A percentile compares a stretch with the other conserved stretches of the same genome.
Conservation (phyloP, 2,329 filamentous ascomycete species). For the Xylaria multiplex region DNA sequence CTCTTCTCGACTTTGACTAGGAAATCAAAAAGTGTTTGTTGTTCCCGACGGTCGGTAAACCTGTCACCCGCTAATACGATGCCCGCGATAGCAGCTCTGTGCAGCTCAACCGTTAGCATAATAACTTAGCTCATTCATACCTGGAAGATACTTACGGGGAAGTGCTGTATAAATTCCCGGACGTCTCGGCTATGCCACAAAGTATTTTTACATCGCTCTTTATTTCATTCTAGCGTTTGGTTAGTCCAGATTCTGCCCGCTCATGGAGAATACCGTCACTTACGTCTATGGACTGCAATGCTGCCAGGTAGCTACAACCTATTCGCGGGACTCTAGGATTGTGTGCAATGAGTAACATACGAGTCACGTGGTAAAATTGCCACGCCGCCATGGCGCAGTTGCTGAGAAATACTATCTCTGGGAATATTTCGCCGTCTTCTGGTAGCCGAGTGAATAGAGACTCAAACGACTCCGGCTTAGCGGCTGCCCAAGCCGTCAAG, state of each 20-base stretch:
- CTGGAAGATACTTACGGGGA: slow-evolving; percentile 4
- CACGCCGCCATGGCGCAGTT: slow-evolving; percentile 14
- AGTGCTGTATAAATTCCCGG: not conserved
- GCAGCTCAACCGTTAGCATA: not conserved
- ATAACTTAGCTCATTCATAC: too few relatives aligned
- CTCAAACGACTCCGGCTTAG: slow-evolving; percentile 9
- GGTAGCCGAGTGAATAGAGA: slow-evolving; percentile 3
- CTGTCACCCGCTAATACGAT: slow-evolving; percentile 9
- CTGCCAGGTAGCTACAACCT: slow-evolving; percentile 3
- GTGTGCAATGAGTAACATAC: slow-evolving; percentile 14
- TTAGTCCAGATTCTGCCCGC: not conserved
- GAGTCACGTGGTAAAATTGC: slow-evolving; percentile 15
- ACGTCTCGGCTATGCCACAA: slow-evolving; percentile 19
- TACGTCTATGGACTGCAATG: slow-evolving; percentile 5
- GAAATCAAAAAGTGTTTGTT: slow-evolving; percentile 5
- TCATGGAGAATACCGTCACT: not conserved
- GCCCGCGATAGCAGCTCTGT: slow-evolving; percentile 7
- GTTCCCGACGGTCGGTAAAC: slow-evolving; percentile 2
- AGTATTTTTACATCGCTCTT: slow-evolving; percentile 9
- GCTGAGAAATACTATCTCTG: slow-evolving; percentile 15
- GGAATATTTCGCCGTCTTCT: not conserved
- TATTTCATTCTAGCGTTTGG: not conserved
- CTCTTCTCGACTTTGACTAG: slow-evolving; percentile 6
- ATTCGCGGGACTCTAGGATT: slow-evolving; percentile 8
- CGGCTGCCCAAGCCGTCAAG: slow-evolving; percentile 1